A percentile compares a stretch with the other conserved stretches of the same genome.
Evolutionary conservation across 768 basidiomycete species (phyloP).

Genomic region (Dioszegia aurantiaca): DNA sequence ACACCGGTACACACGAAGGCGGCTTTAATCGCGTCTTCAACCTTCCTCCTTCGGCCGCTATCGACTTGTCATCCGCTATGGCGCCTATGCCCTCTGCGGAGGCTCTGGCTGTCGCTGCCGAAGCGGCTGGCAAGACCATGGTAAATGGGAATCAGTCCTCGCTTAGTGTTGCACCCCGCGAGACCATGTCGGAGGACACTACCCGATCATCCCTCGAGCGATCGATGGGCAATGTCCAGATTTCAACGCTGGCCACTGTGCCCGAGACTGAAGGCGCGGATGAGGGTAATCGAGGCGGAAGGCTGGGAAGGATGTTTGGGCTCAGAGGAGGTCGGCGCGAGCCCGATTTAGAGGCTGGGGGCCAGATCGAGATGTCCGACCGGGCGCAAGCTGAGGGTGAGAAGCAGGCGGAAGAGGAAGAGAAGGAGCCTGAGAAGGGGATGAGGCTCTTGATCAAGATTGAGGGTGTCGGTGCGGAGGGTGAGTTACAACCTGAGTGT

Average conservation of each 20-base stretch:
- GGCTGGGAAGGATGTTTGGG: slow-evolving; percentile 29
- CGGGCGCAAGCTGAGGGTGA: slow-evolving; percentile 41
- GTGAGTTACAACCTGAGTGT: slow-evolving; percentile 54
- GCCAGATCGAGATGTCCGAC: slow-evolving; percentile 36
- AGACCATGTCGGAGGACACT: slow-evolving; percentile 22
- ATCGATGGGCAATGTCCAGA: slow-evolving; percentile 14
- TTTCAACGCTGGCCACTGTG: slow-evolving; percentile 27
- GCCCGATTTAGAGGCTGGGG: slow-evolving; percentile 35
- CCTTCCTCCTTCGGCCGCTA: slow-evolving; percentile 70
- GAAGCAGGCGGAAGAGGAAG: slow-evolving; percentile 42
- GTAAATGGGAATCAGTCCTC: neutral
- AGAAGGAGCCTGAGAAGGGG: slow-evolving; percentile 57
- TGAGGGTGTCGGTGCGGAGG: slow-evolving; percentile 75
- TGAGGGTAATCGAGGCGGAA: slow-evolving; percentile 14
- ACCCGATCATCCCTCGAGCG: slow-evolving; percentile 25
- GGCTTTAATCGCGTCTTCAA: slow-evolving; percentile 75
- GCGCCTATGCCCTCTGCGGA: slow-evolving; percentile 17
- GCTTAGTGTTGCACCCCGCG: slow-evolving; percentile 5
- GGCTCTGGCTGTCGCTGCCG: slow-evolving; percentile 14
- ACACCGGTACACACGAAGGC: slow-evolving; percentile 68
- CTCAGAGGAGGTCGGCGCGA: slow-evolving; percentile 26
- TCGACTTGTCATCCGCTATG: slow-evolving; percentile 64
- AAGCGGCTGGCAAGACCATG: slow-evolving; percentile 5
- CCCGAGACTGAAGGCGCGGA: slow-evolving; percentile 33
- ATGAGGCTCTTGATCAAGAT: slow-evolving; percentile 75